These are phyloP conservation scores for Heliocybe sulcata DNA, from an alignment of 1,284 basidiomycete genomes.

Conservation along the genomic window DNA sequence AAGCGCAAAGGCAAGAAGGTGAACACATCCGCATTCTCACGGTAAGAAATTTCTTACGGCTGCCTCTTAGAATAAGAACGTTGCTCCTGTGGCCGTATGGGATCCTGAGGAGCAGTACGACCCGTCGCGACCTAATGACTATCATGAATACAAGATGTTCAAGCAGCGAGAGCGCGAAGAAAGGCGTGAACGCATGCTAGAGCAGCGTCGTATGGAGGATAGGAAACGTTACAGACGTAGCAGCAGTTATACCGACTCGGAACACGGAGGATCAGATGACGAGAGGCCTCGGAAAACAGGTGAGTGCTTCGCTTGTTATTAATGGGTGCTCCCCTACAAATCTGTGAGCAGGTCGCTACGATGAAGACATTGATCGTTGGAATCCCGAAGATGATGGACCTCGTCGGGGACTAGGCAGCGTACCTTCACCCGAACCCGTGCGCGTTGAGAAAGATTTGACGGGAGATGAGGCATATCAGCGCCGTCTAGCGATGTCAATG, in stretches of 20 bases:
- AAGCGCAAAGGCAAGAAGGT: constrained; percentile 50
- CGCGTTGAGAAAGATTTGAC: constrained; percentile 29
- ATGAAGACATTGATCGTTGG: constrained; percentile 48
- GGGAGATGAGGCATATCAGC: constrained; percentile 54
- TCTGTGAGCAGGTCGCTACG: constrained; percentile 42
- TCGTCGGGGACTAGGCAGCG: constrained; percentile 23
- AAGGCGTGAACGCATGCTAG: constrained; percentile 51
- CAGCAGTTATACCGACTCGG: constrained; percentile 61
- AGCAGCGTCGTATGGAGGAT: constrained; percentile 49
- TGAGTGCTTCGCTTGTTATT: constrained; percentile 19
- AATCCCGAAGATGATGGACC: constrained; percentile 42
- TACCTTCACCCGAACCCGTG: constrained; percentile 19
- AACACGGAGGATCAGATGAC: constrained; percentile 55
- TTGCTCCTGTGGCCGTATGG: constrained; percentile 48
- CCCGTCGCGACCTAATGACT: constrained; percentile 77
- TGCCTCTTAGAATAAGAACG: constrained; percentile 48
- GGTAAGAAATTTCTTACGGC: neutral
- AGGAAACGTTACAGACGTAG: constrained; percentile 50
- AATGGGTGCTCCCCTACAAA: constrained; percentile 3
- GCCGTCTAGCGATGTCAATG: constrained; percentile 45
- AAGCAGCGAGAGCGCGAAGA: constrained; percentile 69
- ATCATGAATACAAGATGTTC: constrained; percentile 78
- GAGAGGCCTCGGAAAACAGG: constrained; percentile 68
- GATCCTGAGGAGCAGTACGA: constrained; percentile 77
- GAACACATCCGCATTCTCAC: constrained; percentile 15